Evolutionary conservation across 805 yeast genomes (phyloP), one percentile per base, ranked within the genome.

Genomic region (Candida endomychidarum): DNA sequence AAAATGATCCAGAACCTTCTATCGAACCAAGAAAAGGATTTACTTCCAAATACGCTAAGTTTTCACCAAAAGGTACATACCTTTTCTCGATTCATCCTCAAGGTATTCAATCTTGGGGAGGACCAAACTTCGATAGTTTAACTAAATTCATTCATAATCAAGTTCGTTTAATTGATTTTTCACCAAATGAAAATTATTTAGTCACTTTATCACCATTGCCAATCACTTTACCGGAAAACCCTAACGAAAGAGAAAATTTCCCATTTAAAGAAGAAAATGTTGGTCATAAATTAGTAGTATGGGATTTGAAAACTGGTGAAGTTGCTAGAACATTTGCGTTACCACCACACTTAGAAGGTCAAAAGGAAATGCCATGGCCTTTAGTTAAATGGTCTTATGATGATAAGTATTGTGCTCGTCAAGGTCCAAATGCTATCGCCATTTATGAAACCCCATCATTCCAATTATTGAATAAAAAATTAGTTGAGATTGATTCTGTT

Each of bases 81-180:
- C 65, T 91, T 49, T 80, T 86, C 53, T 83, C 97, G 1, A 75
- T 89, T 53, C 97, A 91, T 66, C 88, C 88, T 37, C 95, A 87
- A 66, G 98, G 98, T 74, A 81, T 89, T 42, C 95, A 88, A 61
- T 78, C 91, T 19, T 93, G 97, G 95, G 99, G 98, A 59, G 97
- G 98, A 46, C 77, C 78, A 40, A 72, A 77, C 34, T 88, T 88
- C 58, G 79, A 75, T 48, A 76, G 85, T 54, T 70, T 88, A 52
- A 79, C 75, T 54, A 82, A 88, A 65, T 88, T 86, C 58, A 75
- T 81, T 46, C 99, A 93, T 61, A 90, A 87, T 43, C 87, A 87
- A 57, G 96, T 89, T 34, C 78, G 93, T 60, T 77, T 89, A 50
- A 76, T 91, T 42, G 96, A 90, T 61, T 85, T 93, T 56, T 88